These are phyloP conservation scores for Pyrus hybrid DNA, from an alignment of 331 rosid genomes.

Conservation along the genomic window DNA sequence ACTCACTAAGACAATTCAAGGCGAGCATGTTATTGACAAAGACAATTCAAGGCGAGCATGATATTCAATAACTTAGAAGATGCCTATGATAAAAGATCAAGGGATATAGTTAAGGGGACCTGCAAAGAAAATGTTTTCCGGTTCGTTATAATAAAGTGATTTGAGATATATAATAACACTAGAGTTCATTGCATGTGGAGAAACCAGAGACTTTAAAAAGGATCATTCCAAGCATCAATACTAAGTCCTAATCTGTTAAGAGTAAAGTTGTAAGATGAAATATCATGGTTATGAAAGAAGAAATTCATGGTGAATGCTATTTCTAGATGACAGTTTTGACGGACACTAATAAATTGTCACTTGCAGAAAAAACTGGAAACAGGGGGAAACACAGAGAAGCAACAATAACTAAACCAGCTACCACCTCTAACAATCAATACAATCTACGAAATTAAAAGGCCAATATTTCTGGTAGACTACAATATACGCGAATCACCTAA, in stretches of 20 bases:
- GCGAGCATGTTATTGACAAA: not conserved
- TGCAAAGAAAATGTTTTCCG: not conserved
- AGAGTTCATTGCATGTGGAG: not conserved
- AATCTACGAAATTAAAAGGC: not conserved
- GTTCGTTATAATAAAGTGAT: not conserved
- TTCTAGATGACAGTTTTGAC: not conserved
- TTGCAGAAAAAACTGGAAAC: not conserved
- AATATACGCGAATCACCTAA: not conserved
- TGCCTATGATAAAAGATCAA: not conserved
- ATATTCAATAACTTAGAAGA: not conserved
- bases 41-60: not conserved
- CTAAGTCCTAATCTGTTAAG: not conserved
- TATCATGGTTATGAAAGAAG: not conserved
- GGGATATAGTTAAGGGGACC: not conserved
- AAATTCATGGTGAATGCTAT: not conserved
- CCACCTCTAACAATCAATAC: not conserved
- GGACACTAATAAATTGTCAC: not conserved
- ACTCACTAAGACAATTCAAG: not conserved
- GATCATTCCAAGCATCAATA: not conserved
- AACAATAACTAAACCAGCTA: too few species aligned
- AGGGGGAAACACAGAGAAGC: not conserved
- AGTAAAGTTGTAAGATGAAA: not conserved
- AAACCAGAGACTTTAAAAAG: not conserved
- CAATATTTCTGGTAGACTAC: not conserved
- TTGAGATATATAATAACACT: not conserved